phyloP scores from a whole-genome alignment of 345 rosid species.

The Arabidopsis suecica region DNA sequence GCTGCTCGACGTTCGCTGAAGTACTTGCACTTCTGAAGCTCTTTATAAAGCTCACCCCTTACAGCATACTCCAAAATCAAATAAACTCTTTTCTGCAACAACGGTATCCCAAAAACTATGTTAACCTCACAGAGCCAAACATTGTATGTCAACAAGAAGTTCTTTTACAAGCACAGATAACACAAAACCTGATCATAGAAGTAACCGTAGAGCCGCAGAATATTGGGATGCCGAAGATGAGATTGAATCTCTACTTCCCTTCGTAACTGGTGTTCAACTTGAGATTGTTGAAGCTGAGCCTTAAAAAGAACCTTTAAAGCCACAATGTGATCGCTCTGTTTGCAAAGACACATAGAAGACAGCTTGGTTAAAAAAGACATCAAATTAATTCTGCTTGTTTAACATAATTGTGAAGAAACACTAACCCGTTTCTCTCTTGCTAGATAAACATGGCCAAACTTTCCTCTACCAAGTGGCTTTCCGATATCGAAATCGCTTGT shows the following conservation, averaged over 20 bases:
- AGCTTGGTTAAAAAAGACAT: too few relatives aligned
- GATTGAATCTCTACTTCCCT: slow-evolving; percentile 97
- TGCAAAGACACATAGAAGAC: neutral
- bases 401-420: slow-evolving; percentile 3
- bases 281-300: slow-evolving; percentile 92
- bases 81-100: slow-evolving; percentile 83
- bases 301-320: slow-evolving; percentile 92
- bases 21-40: slow-evolving; percentile 86
- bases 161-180: neutral
- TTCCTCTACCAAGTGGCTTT: slow-evolving; percentile 93
- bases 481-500: slow-evolving; percentile 83
- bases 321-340: slow-evolving; percentile 90
- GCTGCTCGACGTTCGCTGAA: slow-evolving; percentile 94
- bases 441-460: slow-evolving; percentile 90
- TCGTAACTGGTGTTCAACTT: slow-evolving; percentile 90
- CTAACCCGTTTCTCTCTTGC: slow-evolving; percentile 84
- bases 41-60: slow-evolving; percentile 90
- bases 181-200: slow-evolving; percentile 89
- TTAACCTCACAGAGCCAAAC: slow-evolving; percentile 7
- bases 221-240: slow-evolving; percentile 90
- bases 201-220: slow-evolving; percentile 86
- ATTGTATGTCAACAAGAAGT: neutral
- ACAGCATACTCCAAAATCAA: slow-evolving; percentile 87
- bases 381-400: too few relatives aligned
- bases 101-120: neutral